A percentile compares a stretch with the other conserved stretches of the same genome.
Conservation (phyloP, 805 yeast species). For the Metschnikowia drakensbergensis region DNA sequence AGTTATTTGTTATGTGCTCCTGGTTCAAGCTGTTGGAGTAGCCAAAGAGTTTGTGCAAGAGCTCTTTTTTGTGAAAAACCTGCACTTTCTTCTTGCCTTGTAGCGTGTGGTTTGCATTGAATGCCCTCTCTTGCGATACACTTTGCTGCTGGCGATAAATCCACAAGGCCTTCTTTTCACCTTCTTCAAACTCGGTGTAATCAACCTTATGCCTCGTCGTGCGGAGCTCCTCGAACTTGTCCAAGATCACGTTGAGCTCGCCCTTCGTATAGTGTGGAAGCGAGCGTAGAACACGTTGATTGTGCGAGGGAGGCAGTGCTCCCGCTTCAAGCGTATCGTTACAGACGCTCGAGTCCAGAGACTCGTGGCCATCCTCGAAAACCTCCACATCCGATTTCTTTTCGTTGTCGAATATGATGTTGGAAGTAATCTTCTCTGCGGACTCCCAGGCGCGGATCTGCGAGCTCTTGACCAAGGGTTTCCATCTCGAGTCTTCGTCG, state of each 20-base stretch:
- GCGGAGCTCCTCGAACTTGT: slow-evolving; percentile 17
- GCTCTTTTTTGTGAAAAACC: slow-evolving; percentile 37
- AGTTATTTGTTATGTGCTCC: slow-evolving; percentile 40
- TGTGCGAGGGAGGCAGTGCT: background rate
- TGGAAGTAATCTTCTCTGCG: slow-evolving; percentile 37
- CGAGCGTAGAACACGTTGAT: slow-evolving; percentile 20
- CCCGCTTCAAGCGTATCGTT: slow-evolving; percentile 2
- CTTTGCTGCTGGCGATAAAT: slow-evolving; percentile 29
- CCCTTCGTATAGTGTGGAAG: slow-evolving; percentile 41
- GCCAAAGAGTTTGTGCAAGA: slow-evolving; percentile 38
- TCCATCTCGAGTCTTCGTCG: slow-evolving; percentile 10
- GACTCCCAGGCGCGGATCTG: slow-evolving; percentile 45
- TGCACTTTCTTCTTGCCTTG: slow-evolving; percentile 37
- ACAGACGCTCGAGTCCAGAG: slow-evolving; percentile 5
- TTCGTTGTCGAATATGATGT: slow-evolving; percentile 33
- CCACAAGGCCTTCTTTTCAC: slow-evolving; percentile 26
- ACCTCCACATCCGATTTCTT: slow-evolving; percentile 17
- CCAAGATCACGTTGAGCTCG: slow-evolving; percentile 28
- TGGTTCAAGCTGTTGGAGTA: slow-evolving; percentile 35
- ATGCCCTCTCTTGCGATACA: slow-evolving; percentile 31
- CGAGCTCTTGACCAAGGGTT: slow-evolving; percentile 38
- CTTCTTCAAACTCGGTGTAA: slow-evolving; percentile 13
- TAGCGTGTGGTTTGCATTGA: slow-evolving; percentile 31
- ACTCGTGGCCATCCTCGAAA: slow-evolving; percentile 7
- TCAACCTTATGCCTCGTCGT: slow-evolving; percentile 5